phyloP scores from a whole-genome alignment of 495 filamentous ascomycete genomes.

The Lichenothelia convexa region DNA sequence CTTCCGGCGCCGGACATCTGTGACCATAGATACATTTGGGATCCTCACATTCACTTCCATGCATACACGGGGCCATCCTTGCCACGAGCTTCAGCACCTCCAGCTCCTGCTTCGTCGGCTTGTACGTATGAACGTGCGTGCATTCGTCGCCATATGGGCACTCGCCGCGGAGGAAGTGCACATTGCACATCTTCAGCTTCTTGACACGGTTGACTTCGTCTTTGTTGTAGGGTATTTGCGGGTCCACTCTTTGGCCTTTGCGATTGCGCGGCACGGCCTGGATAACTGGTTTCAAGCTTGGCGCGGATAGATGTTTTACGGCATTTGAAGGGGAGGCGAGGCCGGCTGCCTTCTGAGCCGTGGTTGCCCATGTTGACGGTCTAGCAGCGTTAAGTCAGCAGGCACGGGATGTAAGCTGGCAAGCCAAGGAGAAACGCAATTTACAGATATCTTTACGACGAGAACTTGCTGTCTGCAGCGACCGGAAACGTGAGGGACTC shows the following conservation, averaged over 20 bases:
- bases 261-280: constrained; percentile 42
- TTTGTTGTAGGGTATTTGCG: constrained; percentile 34
- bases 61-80: constrained; percentile 60
- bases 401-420: no score
- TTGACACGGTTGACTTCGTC: constrained; percentile 42
- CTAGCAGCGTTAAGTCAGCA: no score
- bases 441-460: no score
- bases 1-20: constrained; percentile 16
- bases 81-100: constrained; percentile 50
- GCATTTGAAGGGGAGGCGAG: background rate
- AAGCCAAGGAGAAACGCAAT: no score
- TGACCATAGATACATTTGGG: constrained; percentile 77
- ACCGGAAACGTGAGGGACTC: no score
- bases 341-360: background rate
- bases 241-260: constrained; percentile 55
- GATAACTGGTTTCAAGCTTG: background rate
- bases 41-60: constrained; percentile 55
- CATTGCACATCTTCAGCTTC: constrained; percentile 69
- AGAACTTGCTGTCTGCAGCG: no score
- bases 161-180: constrained; percentile 57
- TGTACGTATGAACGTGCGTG: constrained; percentile 57
- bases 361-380: background rate
- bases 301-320: background rate
- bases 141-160: constrained; percentile 57
- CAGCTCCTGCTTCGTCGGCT: constrained; percentile 46